Evolutionary conservation across 2,329 filamentous ascomycete species (phyloP).

Genomic region (Rhinocladiella similis): DNA sequence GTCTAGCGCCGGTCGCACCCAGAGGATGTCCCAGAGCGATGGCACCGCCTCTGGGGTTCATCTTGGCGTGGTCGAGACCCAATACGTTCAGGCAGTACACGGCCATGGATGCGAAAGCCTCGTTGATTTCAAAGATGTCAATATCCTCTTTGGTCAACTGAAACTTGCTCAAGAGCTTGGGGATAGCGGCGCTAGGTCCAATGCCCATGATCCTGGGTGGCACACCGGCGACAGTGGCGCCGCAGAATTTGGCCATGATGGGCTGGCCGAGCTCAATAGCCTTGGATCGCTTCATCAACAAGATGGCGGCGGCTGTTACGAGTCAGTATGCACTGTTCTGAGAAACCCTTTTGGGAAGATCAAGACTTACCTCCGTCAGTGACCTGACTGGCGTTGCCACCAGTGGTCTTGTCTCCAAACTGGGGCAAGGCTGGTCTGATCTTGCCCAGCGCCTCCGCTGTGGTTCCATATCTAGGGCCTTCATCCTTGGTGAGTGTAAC

Average conservation of each 20-base stretch:
- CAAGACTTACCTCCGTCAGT: constrained; percentile 74
- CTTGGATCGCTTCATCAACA: constrained; percentile 92
- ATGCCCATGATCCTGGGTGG: constrained; percentile 86
- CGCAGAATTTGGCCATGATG: constrained; percentile 91
- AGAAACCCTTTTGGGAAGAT: background rate
- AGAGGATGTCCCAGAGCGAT: constrained; percentile 91
- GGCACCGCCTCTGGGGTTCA: constrained; percentile 93
- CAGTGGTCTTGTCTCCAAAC: constrained; percentile 82
- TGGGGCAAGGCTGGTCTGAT: constrained; percentile 87
- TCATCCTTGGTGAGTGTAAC: constrained; percentile 84
- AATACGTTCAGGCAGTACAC: constrained; percentile 83
- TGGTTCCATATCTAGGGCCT: constrained; percentile 87
- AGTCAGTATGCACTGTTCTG: too few relatives aligned
- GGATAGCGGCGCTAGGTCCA: constrained; percentile 58
- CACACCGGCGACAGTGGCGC: constrained; percentile 85
- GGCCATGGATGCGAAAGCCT: constrained; percentile 97
- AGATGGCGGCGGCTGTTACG: constrained; percentile 69
- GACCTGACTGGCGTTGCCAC: constrained; percentile 91
- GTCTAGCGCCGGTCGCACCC: constrained; percentile 82
- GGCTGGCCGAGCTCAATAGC: constrained; percentile 85
- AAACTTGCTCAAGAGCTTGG: constrained; percentile 81
- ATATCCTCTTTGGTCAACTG: constrained; percentile 77
- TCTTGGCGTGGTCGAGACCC: constrained; percentile 63
- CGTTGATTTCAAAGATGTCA: constrained; percentile 92
- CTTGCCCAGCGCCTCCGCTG: constrained; percentile 77